Base-by-base conservation (phyloP, 1,139 yeast genomes). In the Ogataea hybrid region DNA sequence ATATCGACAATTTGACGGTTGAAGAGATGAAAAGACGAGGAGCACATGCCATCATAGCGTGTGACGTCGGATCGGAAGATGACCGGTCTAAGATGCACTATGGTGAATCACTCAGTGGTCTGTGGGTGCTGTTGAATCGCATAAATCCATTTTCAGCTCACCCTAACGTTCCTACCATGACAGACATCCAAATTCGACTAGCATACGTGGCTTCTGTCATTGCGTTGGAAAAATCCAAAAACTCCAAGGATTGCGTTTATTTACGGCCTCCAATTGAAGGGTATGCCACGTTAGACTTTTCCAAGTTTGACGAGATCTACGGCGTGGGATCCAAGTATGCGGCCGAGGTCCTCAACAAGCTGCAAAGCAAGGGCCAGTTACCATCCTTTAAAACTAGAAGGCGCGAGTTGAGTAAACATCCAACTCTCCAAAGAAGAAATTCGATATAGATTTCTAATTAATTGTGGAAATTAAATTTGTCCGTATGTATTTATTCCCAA, bases 11-110 rank as follows among this genome's bases (percentile, higher is more conserved):
- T 59, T 68, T 92, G 45, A 95, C 98, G 0, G 97, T 92, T 2
- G 73, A 75, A 53, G 97, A 90, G 58, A 92, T 92, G 97, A 80
- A 81, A 55, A 73, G 80, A 31, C 76, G 88, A 52, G 97, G 98
- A 0, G 96, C 96, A 4, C 81, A 82, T 44, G 77, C 84, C 35
- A 82, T 92, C 22, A 80, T 92, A 59, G 97, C 98, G 0, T 94
- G 90, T n/a, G 98, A 92, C 63, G 98, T 92, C 32, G 98, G 98
- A 0, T 85, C 96, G 3, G 84, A 84, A 9, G 97, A 92, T 61
- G 97, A 90, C 54, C 74, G 92, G 38, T 83, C 95, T 0, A 95
- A 95, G 3, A 81, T 87, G 92, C 70, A 74, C 37, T 92, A 89
- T 61, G 98, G 98, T 4, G 98, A 92, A 60, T 84, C 97, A 0